Base-by-base conservation (phyloP, 176 grass and related monocot species). In the Musa schizocarpa region DNA sequence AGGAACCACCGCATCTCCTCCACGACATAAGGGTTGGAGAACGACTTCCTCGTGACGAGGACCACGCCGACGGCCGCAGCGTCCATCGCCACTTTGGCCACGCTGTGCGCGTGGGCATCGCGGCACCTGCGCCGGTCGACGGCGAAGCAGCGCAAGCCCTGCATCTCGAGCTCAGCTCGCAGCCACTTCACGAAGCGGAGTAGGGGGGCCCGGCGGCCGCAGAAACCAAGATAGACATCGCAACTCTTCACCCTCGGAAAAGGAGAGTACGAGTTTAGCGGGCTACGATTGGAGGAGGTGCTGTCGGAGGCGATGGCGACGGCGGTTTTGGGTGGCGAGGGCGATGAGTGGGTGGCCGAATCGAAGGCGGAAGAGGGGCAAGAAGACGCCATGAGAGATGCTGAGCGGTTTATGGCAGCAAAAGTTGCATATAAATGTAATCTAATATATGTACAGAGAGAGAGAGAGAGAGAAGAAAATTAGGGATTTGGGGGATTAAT, bases 1-100 rank as follows among this genome's bases (percentile, higher is more conserved):
- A 56, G 65, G 74, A 90, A 95, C 13, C 69, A 20, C 1, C 62
- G 72, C 75, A 88, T 71, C 83, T 95, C 92, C 52, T 95, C 92
- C 21, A 87, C 26, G 62, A 61, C 13, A 69, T 86, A 88, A 20
- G 73, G 76, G 54, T 76, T 86, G 1, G 73, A 34, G n/a, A 90
- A 76, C 19, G 88, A 81, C 13, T 14, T 29, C 10, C 54, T 25
- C 16, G 83, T 75, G 75, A 90, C 29, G 6, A 90, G 56, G 49
- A 88, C 78, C 49, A 90, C 55, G 3, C 83, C 92, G 1, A 43
- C 19, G 63, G 61, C 11, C 0, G 79, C 79, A 0, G 11, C 85
- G 21, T 88, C 78, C 77, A 94, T 88, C 13, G 85, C 85, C 0
- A 48, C 75, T 16, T 53, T 52, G 9, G 83, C 81, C 0, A 74